Base-by-base conservation (phyloP, 495 filamentous ascomycete species). In the Aspergillus panamensis region DNA sequence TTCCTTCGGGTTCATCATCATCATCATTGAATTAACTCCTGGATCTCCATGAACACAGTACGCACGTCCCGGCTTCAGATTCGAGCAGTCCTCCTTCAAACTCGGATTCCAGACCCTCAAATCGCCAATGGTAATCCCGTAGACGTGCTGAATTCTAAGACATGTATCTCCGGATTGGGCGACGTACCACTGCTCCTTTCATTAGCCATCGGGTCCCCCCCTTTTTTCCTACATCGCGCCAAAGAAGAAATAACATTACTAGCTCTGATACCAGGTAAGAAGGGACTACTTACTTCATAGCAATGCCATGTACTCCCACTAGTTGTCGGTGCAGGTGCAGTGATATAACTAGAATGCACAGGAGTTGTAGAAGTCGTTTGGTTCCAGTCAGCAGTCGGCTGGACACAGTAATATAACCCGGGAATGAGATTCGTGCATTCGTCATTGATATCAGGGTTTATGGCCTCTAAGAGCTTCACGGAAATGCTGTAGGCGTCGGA, bases 371-470 rank as follows among this genome's bases (percentile, higher is more conserved):
- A 51, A 17, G 52, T 55, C 5, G 52, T 49, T 14, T 43, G 8
- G 33, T 60, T 51, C 58, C 58, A 60, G 29, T 60, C 39, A 17
- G 6, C n/a, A 0, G 52, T 60, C 0, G 58, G 58, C 0, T 20
- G 31, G n/a, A 55, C 53, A 13, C 58, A 60, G 17, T 60, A 60
- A 32, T 39, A 60, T 1, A 60, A 37, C 1, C 58, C 58, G 0
- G 58, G 48, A 6, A 60, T 30, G 19, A 60, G 58, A 17, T 60
- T 60, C 7, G 58, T 55, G 52, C 58, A 60, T 3, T 60, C 51
- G 3, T 16, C 13, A 13, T 60, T 50, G 10, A 60, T 45, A 10
- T 48, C 52, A 1, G 58, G 58, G 16, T 60, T 60, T 17, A 60
- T 60, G 7, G 48, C 58, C n/a, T 32, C 25, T 47, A 60, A 60